Evolutionary conservation across 1,284 basidiomycete genomes (phyloP).

Genomic region (Ganoderma meredithae): DNA sequence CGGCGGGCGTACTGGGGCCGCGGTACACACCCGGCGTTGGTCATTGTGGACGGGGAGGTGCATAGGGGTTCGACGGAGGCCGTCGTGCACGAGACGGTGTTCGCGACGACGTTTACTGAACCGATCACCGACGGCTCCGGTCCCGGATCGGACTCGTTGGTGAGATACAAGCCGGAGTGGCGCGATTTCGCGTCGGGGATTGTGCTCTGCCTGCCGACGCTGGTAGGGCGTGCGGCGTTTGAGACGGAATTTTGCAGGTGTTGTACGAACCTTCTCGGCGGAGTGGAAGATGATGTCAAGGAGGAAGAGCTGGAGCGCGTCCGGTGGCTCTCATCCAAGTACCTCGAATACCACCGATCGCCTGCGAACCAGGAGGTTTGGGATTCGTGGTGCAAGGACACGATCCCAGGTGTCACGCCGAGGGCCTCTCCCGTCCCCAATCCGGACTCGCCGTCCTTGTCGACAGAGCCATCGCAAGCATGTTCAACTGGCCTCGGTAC

Average conservation of each 20-base stretch:
- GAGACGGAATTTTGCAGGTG: constrained; percentile 76
- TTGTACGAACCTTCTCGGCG: constrained; percentile 66
- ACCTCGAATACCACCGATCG: constrained; percentile 61
- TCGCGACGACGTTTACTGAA: constrained; percentile 69
- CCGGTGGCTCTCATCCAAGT: constrained; percentile 70
- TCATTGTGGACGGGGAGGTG: constrained; percentile 53
- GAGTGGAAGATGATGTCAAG: constrained; percentile 53
- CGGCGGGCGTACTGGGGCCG: constrained; percentile 83
- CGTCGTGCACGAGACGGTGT: constrained; percentile 79
- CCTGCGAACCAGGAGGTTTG: constrained; percentile 62
- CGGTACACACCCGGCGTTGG: constrained; percentile 74
- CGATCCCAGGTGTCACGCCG: constrained; percentile 51
- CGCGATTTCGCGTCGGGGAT: constrained; percentile 67
- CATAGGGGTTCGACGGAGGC: constrained; percentile 78
- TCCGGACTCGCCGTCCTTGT: constrained; percentile 52
- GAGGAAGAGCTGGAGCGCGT: constrained; percentile 55
- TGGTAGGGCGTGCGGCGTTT: constrained; percentile 63
- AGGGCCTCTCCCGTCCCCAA: background rate
- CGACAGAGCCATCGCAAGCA: constrained; percentile 34
- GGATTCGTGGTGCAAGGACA: constrained; percentile 62
- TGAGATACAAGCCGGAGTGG: constrained; percentile 49
- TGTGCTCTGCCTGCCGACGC: constrained; percentile 62
- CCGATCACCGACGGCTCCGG: constrained; percentile 13
- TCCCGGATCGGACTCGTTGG: constrained; percentile 5
- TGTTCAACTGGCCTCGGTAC: constrained; percentile 29